Evolutionary conservation across 2,329 filamentous ascomycete species (phyloP), one percentile per base, ranked within the genome.

Genomic region (Xenosphaeropsis pyriputrescens): DNA sequence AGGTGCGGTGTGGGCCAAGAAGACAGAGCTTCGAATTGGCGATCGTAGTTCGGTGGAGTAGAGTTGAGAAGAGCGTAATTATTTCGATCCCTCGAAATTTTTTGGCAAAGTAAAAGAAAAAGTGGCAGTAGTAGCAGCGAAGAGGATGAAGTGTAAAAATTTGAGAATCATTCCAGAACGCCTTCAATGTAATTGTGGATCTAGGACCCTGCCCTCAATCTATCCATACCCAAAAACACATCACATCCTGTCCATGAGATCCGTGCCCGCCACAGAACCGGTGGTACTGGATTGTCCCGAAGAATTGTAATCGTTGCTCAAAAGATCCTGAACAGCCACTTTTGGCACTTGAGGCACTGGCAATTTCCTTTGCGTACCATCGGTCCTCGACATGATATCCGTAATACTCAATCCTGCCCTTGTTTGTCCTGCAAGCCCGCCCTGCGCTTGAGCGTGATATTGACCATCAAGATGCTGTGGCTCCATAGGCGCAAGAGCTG

Each of bases 331-430:
- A 5, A 93, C 79, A 2, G 82, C 82, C 32, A 93, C 81, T 58
- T 91, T 91, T 39, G 85, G 85, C n/a, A 88, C 73, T 60, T 89
- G 84, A 5, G 86, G 86, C 13, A 94, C 83, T 0, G 89, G 89
- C 14, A 96, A 67, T 60, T 96, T 96, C 50, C 89, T 70, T 61
- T 91, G 84, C 17, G 82, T 80, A 29, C 85, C 85, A 45, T 95
- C 88, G 1, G 85, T 73, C 48, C 81, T 79, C 53, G 81, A 85
- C 64, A 96, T 91, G 53, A 96, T 96, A 57, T 96, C 89, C 41
- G 79, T 83, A 50, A 96, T 79, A 30, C 85, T 82, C 41, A 93
- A 73, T 31, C 86, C 86, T 39, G 68, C 72, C 48, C 71, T 60
- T 46, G 68, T 38, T 69, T 65, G 52, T n/a, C 45, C 45, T 15